phyloP scores from a whole-genome alignment of 495 filamentous ascomycete genomes.

The Immersiella caudata region DNA sequence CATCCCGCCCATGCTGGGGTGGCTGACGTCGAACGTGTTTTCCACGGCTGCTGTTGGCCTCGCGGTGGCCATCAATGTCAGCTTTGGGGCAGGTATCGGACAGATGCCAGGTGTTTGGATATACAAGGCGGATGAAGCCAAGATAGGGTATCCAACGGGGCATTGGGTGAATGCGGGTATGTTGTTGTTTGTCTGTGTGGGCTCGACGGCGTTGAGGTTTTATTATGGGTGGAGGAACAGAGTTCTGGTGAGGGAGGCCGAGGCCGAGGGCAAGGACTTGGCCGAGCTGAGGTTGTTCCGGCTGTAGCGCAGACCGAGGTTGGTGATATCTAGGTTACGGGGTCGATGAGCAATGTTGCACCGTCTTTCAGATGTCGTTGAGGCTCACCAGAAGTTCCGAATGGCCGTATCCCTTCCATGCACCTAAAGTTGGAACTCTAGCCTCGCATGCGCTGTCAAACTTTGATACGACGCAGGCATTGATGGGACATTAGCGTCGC shows the following conservation, averaged over 20 bases:
- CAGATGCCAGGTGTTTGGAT: slow-evolving; percentile 76
- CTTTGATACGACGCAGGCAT: too few species aligned
- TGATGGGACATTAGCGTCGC: too few species aligned
- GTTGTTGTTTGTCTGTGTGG: slow-evolving; percentile 47
- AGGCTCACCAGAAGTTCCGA: too few species aligned
- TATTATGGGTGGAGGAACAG: slow-evolving; percentile 48
- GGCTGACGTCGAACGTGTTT: slow-evolving; percentile 69
- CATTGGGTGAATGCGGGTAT: slow-evolving; percentile 56
- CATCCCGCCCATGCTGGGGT: slow-evolving; percentile 67
- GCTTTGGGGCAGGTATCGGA: slow-evolving; percentile 63
- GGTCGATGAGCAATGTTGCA: too few species aligned
- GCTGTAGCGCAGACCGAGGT: too few species aligned
- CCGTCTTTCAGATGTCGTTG: too few species aligned
- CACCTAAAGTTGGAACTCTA: too few species aligned
- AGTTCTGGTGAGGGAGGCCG: slow-evolving; percentile 32
- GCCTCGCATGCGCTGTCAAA: too few species aligned
- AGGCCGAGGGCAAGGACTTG: slow-evolving; percentile 14
- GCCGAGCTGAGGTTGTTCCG: slow-evolving; percentile 29
- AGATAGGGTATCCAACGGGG: slow-evolving; percentile 67
- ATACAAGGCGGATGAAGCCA: slow-evolving; percentile 64
- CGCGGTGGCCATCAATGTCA: slow-evolving; percentile 70
- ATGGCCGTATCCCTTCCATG: too few species aligned
- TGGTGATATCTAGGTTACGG: too few species aligned
- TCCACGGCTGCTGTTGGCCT: slow-evolving; percentile 65
- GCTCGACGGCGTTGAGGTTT: slow-evolving; percentile 40